A percentile compares a stretch with the other conserved stretches of the same genome.
Conservation (phyloP, 1,284 basidiomycete species). For the Pholiota adiposa region DNA sequence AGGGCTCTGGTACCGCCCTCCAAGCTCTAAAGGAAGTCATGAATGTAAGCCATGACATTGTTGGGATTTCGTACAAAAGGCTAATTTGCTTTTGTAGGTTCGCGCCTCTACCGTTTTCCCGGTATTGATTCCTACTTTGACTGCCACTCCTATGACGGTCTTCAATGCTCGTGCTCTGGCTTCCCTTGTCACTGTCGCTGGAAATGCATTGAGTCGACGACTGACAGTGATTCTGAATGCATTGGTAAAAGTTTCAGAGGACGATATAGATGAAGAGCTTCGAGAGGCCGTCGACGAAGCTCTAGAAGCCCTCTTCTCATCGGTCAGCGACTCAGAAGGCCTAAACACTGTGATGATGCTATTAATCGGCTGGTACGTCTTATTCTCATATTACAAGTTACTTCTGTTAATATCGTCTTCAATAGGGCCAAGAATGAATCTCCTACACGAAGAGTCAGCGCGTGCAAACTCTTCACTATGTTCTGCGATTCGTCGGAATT, state of each 20-base stretch:
- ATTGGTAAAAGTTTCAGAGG: constrained; percentile 73
- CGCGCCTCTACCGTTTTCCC: constrained; percentile 96
- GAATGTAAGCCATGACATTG: constrained; percentile 62
- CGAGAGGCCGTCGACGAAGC: constrained; percentile 78
- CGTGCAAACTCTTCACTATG: constrained; percentile 75
- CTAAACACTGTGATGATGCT: constrained; percentile 88
- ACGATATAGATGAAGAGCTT: constrained; percentile 73
- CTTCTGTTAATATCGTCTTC: constrained; percentile 11
- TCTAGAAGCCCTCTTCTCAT: constrained; percentile 71
- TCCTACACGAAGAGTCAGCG: constrained; percentile 75
- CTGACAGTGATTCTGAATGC: constrained; percentile 78
- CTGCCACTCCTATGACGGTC: constrained; percentile 87
- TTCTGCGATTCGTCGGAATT: constrained; percentile 85
- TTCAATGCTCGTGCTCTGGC: constrained; percentile 96
- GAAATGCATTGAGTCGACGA: constrained; percentile 85
- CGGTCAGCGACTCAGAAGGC: constrained; percentile 85
- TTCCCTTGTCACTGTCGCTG: constrained; percentile 92
- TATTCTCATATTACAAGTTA: background rate
- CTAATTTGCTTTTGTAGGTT: constrained; percentile 53
- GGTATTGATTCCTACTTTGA: constrained; percentile 94
- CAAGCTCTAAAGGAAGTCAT: constrained; percentile 94
- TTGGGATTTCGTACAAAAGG: background rate
- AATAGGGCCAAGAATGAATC: constrained; percentile 79
- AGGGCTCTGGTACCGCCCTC: constrained; percentile 93
- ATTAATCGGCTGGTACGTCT: constrained; percentile 83